Evolutionary conservation across 202 grass and related monocot species (phyloP), one percentile per base, ranked within the genome.

Genomic region (Zoysia matrella): DNA sequence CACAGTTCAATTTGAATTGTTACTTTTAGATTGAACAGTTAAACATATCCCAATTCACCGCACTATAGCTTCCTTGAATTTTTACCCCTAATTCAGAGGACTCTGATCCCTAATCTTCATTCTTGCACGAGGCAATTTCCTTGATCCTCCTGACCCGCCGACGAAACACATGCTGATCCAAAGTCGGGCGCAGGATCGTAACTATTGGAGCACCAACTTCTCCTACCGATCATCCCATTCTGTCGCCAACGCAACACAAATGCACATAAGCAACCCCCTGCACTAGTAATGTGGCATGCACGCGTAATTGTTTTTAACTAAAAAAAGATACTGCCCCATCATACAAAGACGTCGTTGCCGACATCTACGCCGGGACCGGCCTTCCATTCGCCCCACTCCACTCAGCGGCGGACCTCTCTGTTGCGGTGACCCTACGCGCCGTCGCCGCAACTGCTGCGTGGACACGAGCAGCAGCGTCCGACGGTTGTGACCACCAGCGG

Each of bases 371-470:
- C 14, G 52, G 14, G 62, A 43, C 60, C 62, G 3, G 7, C n/a
- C 47, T 88, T 88, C 86, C 81, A 84, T 2, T 79, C 54, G 47
- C 53, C 40, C 86, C 86, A 88, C 22, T 69, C 75, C 47, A 88
- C 22, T 69, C 76, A 30, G 50, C 63, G 49, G 66, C 65, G 72
- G 44, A 3, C 6, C 53, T 2, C 52, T 68, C 15, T 12, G 6
- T 48, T 54, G 69, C 11, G 45, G 4, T 30, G 0, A 30, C 41
- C 74, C 45, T 30, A 16, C 80, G 1, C 63, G 63, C 41, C 75
- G 61, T 42, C 41, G 69, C 12, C 80, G 80, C 53, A 84, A 69
- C 69, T 84, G 75, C 41, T 83, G 75, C 16, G 47, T 62, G 69
- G 79, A 88, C 69, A 69, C 69, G 52, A 88, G 80, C 61, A 88